Evolutionary conservation across 768 basidiomycete genomes (phyloP).

Genomic region (Amanita thiersii): DNA sequence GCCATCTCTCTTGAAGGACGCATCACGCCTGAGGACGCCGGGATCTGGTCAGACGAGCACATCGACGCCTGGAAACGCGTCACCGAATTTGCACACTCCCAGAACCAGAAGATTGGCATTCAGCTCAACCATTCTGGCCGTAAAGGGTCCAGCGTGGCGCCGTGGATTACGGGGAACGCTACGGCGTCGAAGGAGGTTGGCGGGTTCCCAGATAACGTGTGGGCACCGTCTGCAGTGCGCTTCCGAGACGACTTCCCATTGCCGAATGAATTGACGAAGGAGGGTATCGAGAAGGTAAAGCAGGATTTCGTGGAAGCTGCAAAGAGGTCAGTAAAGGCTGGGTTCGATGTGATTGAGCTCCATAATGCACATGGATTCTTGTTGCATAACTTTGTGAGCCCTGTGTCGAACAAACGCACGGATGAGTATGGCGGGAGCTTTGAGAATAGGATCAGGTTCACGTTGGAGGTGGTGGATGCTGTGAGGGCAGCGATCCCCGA

Average conservation of each 20-base stretch:
- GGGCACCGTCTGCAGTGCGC: constrained; percentile 47
- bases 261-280: constrained; percentile 49
- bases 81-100: constrained; percentile 66
- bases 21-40: constrained; percentile 59
- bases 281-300: constrained; percentile 50
- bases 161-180: constrained; percentile 42
- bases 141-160: constrained; percentile 59
- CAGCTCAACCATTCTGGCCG: constrained; percentile 74
- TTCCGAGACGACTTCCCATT: constrained; percentile 33
- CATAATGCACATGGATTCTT: constrained; percentile 63
- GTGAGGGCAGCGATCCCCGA: constrained; percentile 52
- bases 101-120: constrained; percentile 61
- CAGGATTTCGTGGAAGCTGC: constrained; percentile 46
- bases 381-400: constrained; percentile 49
- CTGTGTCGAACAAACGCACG: constrained; percentile 50
- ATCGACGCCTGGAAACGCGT: constrained; percentile 36
- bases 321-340: constrained; percentile 46
- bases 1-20: constrained; percentile 53
- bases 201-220: constrained; percentile 50
- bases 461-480: constrained; percentile 56
- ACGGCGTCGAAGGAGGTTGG: constrained; percentile 27
- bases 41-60: constrained; percentile 59
- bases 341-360: constrained; percentile 55
- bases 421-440: constrained; percentile 68
- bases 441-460: constrained; percentile 59